Evolutionary conservation across 2,329 filamentous ascomycete species (phyloP), one percentile per base, ranked within the genome.

Genomic region (Fusarium oligoseptatum): DNA sequence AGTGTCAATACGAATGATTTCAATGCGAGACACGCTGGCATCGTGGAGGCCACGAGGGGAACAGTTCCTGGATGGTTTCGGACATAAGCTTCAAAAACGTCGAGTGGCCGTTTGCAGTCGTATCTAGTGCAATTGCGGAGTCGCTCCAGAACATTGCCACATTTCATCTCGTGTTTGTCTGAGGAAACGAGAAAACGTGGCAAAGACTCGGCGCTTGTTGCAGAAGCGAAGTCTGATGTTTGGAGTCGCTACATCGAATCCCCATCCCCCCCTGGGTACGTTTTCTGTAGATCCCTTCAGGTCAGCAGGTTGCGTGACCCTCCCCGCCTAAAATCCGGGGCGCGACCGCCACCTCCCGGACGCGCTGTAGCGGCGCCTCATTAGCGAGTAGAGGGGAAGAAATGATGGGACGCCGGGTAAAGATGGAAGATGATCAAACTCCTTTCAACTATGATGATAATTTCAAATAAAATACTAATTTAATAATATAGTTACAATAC

Each of bases 321-420:
- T 22, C 39, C 58, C 39, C 58, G 67, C 62, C 43, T 63, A 52
- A 71, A 57, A 72, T 72, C 58, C 68, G 72, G 72, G 61, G 72
- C 69, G 72, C 69, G 65, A 43, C 68, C 61, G 64, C 43, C 58
- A 29, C 41, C 37, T 39, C 37, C 41, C 41, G 41, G 41, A 43
- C 52, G 17, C 15, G 57, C 29, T 43, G 62, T 45, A 24, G 57
- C 22, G 57, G 36, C 57, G 52, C 32, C 32, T 36, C 45, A 50
- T 50, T 36, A 36, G 52, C 52, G 52, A 57, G 15, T 1, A 27
- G 36, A 39, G 36, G 36, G 5, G 7, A 17, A 17, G 36, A 39
- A 39, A 39, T 39, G 15, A 15, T 9, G 14, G 8, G 36, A 17
- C 14, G 6, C 32, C 3, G 32, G 32, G 32, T 24, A 34, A 11